These are phyloP conservation scores for Zalaria obscura DNA, from an alignment of 2,329 filamentous ascomycete species.

Conservation along the genomic window DNA sequence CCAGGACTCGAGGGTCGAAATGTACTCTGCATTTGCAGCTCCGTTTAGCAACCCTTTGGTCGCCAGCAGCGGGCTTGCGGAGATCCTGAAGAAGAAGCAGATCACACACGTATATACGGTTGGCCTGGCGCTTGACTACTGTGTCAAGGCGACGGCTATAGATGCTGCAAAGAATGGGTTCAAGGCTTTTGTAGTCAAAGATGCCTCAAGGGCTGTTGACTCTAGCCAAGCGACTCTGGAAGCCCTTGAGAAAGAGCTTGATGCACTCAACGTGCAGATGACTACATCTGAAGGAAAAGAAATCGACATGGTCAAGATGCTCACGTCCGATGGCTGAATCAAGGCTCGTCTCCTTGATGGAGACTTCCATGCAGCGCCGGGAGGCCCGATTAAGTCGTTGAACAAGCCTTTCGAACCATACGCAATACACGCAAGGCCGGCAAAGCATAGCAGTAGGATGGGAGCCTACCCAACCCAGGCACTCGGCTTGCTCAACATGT, in stretches of 20 bases:
- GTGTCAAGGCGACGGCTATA: slow-evolving; percentile 67
- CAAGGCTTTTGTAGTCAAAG: slow-evolving; percentile 58
- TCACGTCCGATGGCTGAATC: too few relatives aligned
- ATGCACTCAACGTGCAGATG: background rate
- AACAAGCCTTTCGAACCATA: too few relatives aligned
- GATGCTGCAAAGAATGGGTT: slow-evolving; percentile 69
- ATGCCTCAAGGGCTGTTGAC: slow-evolving; percentile 64
- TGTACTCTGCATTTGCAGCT: slow-evolving; percentile 87
- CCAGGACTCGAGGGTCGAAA: slow-evolving; percentile 58
- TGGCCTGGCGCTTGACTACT: slow-evolving; percentile 80
- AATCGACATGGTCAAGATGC: slow-evolving; percentile 1
- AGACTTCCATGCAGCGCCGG: too few relatives aligned
- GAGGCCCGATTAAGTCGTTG: too few relatives aligned
- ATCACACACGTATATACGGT: slow-evolving; percentile 75
- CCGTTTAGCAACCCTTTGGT: slow-evolving; percentile 52
- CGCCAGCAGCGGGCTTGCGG: slow-evolving; percentile 47
- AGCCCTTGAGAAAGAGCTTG: background rate
- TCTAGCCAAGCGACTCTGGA: background rate
- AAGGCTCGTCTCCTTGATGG: too few relatives aligned
- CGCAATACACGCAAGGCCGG: too few relatives aligned
- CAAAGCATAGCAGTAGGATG: too few relatives aligned
- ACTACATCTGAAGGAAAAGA: slow-evolving; percentile 2
- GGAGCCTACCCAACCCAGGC: too few relatives aligned
- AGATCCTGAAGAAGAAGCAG: slow-evolving; percentile 37
- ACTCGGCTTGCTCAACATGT: too few relatives aligned